These are phyloP conservation scores for Fistulifera pelliculosa DNA, from an alignment of 108 stramenopile species.

Conservation along the genomic window DNA sequence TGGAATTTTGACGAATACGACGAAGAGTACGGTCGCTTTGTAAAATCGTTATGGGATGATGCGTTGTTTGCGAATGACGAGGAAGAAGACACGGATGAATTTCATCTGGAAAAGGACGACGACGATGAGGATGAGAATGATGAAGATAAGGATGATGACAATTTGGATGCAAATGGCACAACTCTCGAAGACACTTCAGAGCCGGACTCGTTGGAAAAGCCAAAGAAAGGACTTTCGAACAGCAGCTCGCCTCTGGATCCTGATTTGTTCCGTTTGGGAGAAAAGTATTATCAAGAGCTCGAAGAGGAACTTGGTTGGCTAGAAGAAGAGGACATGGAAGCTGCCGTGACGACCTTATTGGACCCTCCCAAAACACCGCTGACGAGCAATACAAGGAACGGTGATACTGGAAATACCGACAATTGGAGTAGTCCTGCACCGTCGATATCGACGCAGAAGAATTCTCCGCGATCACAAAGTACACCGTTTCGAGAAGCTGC, in stretches of 20 bases:
- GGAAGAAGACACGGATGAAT: background rate
- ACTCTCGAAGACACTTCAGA: background rate
- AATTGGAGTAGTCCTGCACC: constrained; percentile 21
- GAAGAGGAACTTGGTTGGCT: constrained; percentile 57
- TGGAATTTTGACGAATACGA: background rate
- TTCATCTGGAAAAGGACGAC: background rate
- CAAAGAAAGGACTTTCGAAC: background rate
- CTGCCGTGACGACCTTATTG: constrained; percentile 57
- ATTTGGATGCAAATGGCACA: too few relatives aligned
- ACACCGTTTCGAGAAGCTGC: constrained; percentile 27
- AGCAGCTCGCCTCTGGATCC: too few relatives aligned
- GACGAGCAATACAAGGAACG: constrained; percentile 2
- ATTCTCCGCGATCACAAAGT: constrained; percentile 8
- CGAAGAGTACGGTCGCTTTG: constrained; percentile 9
- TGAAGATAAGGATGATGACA: background rate
- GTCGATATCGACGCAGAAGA: constrained; percentile 32
- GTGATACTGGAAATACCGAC: background rate
- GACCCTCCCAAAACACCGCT: background rate
- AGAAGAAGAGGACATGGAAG: constrained; percentile 79
- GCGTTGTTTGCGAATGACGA: constrained; percentile 5
- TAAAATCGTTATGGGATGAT: constrained; percentile 9
- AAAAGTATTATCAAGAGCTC: constrained; percentile 29
- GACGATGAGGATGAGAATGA: background rate
- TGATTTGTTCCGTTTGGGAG: too few relatives aligned
- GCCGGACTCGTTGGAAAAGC: background rate